Evolutionary conservation across 768 basidiomycete species (phyloP), one percentile per base, ranked within the genome.

Genomic region (Leucosporidium scottii): DNA sequence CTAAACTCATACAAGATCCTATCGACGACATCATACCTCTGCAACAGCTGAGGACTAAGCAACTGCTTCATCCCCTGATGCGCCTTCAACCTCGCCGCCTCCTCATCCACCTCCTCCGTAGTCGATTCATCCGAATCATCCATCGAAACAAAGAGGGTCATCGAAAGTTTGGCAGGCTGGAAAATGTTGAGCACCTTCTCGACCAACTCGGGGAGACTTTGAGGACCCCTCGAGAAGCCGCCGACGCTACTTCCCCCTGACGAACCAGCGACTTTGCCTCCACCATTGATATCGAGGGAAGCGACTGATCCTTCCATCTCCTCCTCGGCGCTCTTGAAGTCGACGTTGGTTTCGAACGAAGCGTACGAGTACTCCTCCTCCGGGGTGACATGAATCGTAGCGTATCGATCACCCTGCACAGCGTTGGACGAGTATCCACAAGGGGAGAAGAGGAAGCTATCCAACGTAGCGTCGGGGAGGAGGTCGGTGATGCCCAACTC

Each of bases 331-430:
- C 21, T n/a, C 13, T 31, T 55, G 23, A 31, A 27, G 50, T 91
- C 91, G n/a, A 96, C 85, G 79, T 99, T 99, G 81, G 91, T 94
- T 80, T 99, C 96, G 81, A 99, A 98, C 75, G 89, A 91, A 71
- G 96, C 96, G 78, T 96, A 99, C 56, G 93, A 96, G 89, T 92
- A 98, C 64, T 90, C 94, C 74, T 90, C 87, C 79, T 98, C 96
- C 31, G 96, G 96, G 0, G 96, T 99, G 67, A 98, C 94, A 77
- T 99, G 96, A 64, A 99, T 94, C 10, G 92, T 97, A 78, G 91
- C 97, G 79, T 99, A 99, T 49, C 94, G 91, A 78, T 97, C 96
- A 21, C 85, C 85, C 23, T 78, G 76, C 17, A 98, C 85, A 15
- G 91, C 92, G 77, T 99, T 99, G 69, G 90, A 88, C 4, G 90